Base-by-base conservation (phyloP, 2,329 filamentous ascomycete species). In the Clonostachys sp. region DNA sequence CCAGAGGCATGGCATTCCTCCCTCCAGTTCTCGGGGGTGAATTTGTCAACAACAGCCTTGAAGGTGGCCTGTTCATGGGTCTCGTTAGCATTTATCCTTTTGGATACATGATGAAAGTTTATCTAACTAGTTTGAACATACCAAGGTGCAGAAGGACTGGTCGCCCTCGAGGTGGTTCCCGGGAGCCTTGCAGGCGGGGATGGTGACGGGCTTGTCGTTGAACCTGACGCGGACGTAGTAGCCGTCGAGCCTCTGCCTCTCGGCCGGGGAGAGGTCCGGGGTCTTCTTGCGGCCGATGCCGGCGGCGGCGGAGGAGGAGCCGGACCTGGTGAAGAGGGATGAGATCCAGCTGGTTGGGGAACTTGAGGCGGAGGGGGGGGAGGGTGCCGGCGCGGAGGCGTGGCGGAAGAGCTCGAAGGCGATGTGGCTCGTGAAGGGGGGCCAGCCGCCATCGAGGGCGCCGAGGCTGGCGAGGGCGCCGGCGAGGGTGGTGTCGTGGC, bases 401-500 rank as follows among this genome's bases (percentile, higher is more conserved):
- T 80, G 77, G 39, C 79, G 82, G 73, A 97, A 96, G 51, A 97
- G 77, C 67, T 99, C 94, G 47, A 99, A 74, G 34, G 94, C 91
- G 53, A 99, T 78, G 58, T 95, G 91, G 56, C 88, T 92, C 0
- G 92, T 96, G 61, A 92, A 99, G 0, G 91, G 91, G 1, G 94
- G 94, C 94, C 94, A 99, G 35, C 78, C 76, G 43, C 79, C 80
- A 17, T 72, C 71, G 61, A 89, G 94, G 4, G 87, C 87, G 4
- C 92, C 94, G 7, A 97, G 67, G 54, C 88, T 89, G 14, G 85
- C 72, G 30, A 99, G 71, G 2, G 90, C 73, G 2, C 80, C 88
- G 4, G 89, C 94, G 6, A 99, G 77, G 1, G 94, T 97, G 3
- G 94, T 97, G 61, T 97, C 91, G 66, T 96, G 91, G 60, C 91